Evolutionary conservation across 163 green algal genomes (phyloP).

Genomic region (Scenedesmus sp.): DNA sequence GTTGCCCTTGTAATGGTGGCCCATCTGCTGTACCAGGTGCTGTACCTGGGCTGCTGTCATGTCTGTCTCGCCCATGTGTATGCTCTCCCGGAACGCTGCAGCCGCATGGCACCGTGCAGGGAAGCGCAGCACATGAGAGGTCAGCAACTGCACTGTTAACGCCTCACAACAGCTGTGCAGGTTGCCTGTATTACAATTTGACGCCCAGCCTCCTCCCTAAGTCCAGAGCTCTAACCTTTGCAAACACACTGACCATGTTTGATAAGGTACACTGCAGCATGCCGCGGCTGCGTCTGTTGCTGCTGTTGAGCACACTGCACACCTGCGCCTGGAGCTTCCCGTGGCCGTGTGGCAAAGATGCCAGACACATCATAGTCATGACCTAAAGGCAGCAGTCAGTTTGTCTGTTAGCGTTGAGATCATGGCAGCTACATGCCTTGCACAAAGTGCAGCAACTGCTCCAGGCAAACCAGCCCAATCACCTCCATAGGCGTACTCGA

Average conservation of each 20-base stretch:
- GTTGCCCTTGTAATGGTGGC: constrained; percentile 82
- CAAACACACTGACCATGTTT: background rate
- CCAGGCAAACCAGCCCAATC: background rate
- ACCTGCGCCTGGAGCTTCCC: constrained; percentile 86
- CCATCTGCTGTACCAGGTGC: constrained; percentile 81
- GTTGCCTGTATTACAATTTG: background rate
- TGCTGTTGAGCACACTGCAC: background rate
- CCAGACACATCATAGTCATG: constrained; percentile 88
- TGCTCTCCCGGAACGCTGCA: constrained; percentile 80
- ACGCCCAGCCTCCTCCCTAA: background rate
- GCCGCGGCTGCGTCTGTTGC: background rate
- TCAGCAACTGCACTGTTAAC: background rate
- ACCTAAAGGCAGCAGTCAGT: constrained; percentile 43
- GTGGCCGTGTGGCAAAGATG: constrained; percentile 89
- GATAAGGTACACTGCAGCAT: background rate
- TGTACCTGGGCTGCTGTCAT: constrained; percentile 79
- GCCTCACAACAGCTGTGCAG: background rate
- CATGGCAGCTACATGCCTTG: background rate
- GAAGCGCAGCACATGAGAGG: background rate
- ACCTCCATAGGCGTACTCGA: constrained; percentile 90
- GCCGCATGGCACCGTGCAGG: background rate
- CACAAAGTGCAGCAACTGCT: constrained; percentile 1
- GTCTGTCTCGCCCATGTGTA: constrained; percentile 83
- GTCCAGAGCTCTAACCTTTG: too few species aligned
- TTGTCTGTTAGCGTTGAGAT: background rate